These are phyloP conservation scores for Candida golubevii DNA, from an alignment of 805 yeast genomes.

Conservation along the genomic window DNA sequence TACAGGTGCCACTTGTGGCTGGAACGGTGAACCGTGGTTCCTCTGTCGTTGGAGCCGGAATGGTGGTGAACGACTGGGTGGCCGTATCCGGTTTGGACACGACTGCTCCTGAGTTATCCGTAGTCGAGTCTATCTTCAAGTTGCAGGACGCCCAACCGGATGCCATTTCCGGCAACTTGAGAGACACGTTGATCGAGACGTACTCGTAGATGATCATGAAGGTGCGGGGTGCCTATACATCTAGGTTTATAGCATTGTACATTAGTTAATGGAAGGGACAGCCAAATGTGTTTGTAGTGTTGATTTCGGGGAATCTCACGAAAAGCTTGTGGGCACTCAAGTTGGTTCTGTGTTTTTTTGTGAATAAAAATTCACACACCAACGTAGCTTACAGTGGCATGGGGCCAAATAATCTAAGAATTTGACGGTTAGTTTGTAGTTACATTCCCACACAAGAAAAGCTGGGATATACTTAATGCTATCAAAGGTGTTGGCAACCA, in stretches of 20 bases:
- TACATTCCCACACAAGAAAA: no score
- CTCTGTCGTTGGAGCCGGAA: constrained; percentile 95
- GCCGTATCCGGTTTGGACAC: constrained; percentile 97
- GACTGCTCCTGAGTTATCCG: constrained; percentile 97
- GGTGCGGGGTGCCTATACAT: not conserved
- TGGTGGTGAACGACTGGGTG: constrained; percentile 97
- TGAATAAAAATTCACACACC: no score
- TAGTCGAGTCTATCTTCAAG: constrained; percentile 92
- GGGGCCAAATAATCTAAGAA: no score
- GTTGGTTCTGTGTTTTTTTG: no score
- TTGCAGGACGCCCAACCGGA: constrained; percentile 89
- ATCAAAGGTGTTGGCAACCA: no score
- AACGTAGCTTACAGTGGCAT: no score
- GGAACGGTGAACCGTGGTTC: constrained; percentile 99
- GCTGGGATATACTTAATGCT: no score
- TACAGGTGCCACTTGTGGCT: constrained; percentile 97
- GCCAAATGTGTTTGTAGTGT: no score
- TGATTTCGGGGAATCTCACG: no score
- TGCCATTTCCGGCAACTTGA: constrained; percentile 74
- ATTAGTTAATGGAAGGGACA: constrained; percentile 9
- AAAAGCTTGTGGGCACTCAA: no score
- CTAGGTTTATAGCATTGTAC: constrained; percentile 11
- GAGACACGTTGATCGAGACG: constrained; percentile 91
- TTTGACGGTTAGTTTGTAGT: no score
- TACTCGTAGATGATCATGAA: constrained; percentile 51